Percentiles rank a stretch among this genome's conserved stretches.
Evolutionary conservation across 148 eudicot species (phyloP).

Genomic region (Spergularia marina): DNA sequence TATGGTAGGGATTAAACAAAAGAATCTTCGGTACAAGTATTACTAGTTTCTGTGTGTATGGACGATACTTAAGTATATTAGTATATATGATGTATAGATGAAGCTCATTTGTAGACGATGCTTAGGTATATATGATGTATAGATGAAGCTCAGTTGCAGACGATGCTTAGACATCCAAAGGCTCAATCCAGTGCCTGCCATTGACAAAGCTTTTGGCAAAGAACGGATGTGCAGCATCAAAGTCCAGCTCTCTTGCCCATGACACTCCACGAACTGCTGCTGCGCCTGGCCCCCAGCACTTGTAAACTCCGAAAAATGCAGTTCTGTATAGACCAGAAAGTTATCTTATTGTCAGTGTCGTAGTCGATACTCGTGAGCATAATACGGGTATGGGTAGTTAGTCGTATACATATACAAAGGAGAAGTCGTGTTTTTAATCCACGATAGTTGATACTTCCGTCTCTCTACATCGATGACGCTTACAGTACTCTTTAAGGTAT

Average conservation of each 20-base stretch:
- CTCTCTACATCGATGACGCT: too few species aligned
- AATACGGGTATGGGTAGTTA: too few species aligned
- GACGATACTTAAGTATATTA: neutral
- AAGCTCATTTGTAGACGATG: neutral
- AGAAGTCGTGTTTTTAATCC: too few species aligned
- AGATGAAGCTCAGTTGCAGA: neutral
- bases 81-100: neutral
- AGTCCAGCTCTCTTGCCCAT: constrained; percentile 83
- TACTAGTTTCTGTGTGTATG: neutral
- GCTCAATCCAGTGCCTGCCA: constrained; percentile 90
- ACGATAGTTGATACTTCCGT: too few species aligned
- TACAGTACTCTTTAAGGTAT: too few species aligned
- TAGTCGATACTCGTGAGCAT: neutral
- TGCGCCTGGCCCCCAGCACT: constrained; percentile 92
- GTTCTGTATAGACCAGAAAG: constrained; percentile 48
- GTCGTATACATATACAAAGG: too few species aligned
- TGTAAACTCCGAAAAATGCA: constrained; percentile 79
- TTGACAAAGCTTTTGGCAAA: constrained; percentile 92
- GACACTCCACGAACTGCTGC: constrained; percentile 64
- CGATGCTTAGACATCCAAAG: constrained; percentile 55
- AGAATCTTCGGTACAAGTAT: constrained; percentile 1
- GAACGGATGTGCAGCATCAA: constrained; percentile 73
- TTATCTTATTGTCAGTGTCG: neutral
- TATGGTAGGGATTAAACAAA: neutral
- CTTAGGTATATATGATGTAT: neutral